These are phyloP conservation scores for Capsicum baccatum DNA, from an alignment of 257 asterid species.

Conservation along the genomic window DNA sequence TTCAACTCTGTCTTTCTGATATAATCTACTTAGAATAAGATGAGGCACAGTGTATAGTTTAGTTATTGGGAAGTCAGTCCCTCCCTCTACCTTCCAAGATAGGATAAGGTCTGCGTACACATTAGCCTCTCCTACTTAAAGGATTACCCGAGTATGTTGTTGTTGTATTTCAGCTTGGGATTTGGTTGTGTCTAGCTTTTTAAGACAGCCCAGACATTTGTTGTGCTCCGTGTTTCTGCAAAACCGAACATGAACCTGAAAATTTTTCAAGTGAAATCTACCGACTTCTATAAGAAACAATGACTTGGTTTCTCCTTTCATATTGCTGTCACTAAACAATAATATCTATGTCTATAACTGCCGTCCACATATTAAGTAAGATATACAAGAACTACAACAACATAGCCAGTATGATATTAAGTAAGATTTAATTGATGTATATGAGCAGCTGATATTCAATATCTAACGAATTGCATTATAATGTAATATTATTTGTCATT, in stretches of 20 bases:
- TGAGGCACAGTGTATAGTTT: neutral
- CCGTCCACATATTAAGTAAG: neutral
- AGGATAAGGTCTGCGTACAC: too few relatives aligned
- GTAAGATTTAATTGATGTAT: conserved; percentile 3
- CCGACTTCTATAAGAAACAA: neutral
- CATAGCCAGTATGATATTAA: too few relatives aligned
- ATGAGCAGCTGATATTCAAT: neutral
- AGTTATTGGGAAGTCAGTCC: neutral
- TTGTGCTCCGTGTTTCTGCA: conserved; percentile 4
- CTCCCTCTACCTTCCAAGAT: too few relatives aligned
- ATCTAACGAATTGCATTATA: neutral
- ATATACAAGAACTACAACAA: too few relatives aligned
- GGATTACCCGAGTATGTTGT: too few relatives aligned
- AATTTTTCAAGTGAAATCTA: neutral
- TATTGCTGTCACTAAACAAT: neutral
- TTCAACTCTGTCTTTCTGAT: conserved; percentile 22
- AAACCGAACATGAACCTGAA: neutral
- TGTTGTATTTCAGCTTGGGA: neutral
- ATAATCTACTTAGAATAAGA: neutral
- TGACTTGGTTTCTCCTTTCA: neutral
- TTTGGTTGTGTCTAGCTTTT: neutral
- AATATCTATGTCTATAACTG: neutral
- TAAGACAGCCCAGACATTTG: neutral
- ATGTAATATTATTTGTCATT: neutral
- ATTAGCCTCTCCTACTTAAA: too few relatives aligned